phyloP scores from a whole-genome alignment of 2,329 filamentous ascomycete species.

The Dactylellina haptotyla region DNA sequence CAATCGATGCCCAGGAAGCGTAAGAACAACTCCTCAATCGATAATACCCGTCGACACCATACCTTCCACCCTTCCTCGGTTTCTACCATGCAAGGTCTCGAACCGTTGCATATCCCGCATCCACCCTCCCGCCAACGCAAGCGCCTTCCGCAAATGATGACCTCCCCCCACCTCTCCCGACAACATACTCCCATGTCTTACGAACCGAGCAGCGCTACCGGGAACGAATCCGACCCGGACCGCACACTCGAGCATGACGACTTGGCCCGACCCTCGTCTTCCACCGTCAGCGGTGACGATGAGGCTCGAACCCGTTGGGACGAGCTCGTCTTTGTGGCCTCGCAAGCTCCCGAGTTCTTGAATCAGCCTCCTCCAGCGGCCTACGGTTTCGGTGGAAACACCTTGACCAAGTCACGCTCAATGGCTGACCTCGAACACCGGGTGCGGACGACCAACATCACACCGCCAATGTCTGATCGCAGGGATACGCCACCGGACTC shows the following conservation, averaged over 20 bases:
- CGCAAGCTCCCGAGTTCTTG: slow-evolving; percentile 49
- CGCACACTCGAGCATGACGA: slow-evolving; percentile 52
- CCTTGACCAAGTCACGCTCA: slow-evolving; percentile 51
- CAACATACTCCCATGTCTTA: slow-evolving; percentile 52
- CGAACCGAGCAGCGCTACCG: slow-evolving; percentile 50
- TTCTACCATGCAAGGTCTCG: slow-evolving; percentile 48
- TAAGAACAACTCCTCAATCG: slow-evolving; percentile 52
- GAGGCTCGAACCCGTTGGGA: slow-evolving; percentile 52
- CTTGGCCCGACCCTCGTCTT: slow-evolving; percentile 41
- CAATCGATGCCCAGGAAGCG: slow-evolving; percentile 43
- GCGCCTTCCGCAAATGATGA: slow-evolving; percentile 52
- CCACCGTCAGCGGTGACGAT: slow-evolving; percentile 44
- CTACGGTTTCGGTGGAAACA: slow-evolving; percentile 50
- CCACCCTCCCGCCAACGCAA: slow-evolving; percentile 51
- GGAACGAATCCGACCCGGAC: slow-evolving; percentile 53
- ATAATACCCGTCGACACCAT: slow-evolving; percentile 51
- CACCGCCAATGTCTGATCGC: slow-evolving; percentile 51
- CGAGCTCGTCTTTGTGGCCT: slow-evolving; percentile 50
- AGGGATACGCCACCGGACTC: slow-evolving; percentile 52
- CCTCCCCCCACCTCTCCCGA: slow-evolving; percentile 45
- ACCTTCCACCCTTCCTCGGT: slow-evolving; percentile 52
- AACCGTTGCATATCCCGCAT: slow-evolving; percentile 51
- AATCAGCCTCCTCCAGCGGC: slow-evolving; percentile 50
- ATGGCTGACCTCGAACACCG: slow-evolving; percentile 53
- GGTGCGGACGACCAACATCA: slow-evolving; percentile 52